A percentile compares a stretch with the other conserved stretches of the same genome.
These are phyloP conservation scores for Paramecium sexaurelia DNA, from an alignment of 73 alveolate genomes.

Conservation along the genomic window DNA sequence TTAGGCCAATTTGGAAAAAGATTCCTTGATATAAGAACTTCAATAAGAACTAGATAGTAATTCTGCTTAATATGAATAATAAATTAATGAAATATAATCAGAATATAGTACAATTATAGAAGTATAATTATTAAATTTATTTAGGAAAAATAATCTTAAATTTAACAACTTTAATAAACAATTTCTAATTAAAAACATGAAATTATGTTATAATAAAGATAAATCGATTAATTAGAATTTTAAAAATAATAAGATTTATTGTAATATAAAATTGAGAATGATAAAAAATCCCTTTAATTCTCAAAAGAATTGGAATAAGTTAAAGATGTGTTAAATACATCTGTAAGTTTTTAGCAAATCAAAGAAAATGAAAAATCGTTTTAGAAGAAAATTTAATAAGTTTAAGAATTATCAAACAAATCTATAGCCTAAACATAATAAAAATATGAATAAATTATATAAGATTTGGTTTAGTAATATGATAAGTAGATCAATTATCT, in stretches of 20 bases:
- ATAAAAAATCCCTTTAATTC: neutral
- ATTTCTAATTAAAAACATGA: neutral
- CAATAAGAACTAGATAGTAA: neutral
- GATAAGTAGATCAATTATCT: neutral
- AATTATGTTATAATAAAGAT: neutral
- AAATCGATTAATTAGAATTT: conserved; percentile 17
- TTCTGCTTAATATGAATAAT: conserved; percentile 22
- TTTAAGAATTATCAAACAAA: neutral
- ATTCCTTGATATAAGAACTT: neutral
- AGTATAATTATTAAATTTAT: neutral
- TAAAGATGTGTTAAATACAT: neutral
- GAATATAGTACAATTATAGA: neutral
- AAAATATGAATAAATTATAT: conserved; percentile 51
- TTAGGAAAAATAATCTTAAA: conserved; percentile 18
- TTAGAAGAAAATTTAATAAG: neutral
- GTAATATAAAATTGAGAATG: conserved; percentile 11
- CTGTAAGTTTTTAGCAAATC: neutral
- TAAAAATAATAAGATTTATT: conserved; percentile 18
- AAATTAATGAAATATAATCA: neutral
- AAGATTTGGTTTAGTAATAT: conserved; percentile 25
- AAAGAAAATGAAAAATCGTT: neutral
- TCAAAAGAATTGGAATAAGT: conserved; percentile 11
- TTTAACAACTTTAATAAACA: neutral
- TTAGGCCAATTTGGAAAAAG: neutral
- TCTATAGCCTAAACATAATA: neutral